Conservation (phyloP, 2,329 filamentous ascomycete genomes). For the Pseudocercospora fuligena region DNA sequence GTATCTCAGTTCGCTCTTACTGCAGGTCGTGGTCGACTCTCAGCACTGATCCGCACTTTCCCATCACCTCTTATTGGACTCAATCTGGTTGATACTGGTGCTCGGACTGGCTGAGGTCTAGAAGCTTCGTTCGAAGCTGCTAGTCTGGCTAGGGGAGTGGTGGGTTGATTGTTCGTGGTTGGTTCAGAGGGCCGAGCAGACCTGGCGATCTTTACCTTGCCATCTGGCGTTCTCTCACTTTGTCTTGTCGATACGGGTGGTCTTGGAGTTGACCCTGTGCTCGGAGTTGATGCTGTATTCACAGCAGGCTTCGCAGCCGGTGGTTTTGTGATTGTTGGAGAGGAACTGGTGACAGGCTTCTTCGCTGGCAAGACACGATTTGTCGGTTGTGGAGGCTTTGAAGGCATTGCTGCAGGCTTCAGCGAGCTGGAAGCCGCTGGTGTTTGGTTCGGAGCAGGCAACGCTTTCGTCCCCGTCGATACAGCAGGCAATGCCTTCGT, state of each 20-base stretch:
- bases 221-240: slow-evolving; percentile 23
- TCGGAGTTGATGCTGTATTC: not conserved
- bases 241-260: slow-evolving; percentile 22
- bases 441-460: not conserved
- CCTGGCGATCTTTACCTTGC: slow-evolving; percentile 26
- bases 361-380: slow-evolving; percentile 16
- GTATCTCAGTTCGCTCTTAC: slow-evolving; percentile 17
- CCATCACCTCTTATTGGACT: slow-evolving; percentile 22
- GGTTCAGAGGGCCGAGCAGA: slow-evolving; percentile 19
- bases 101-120: slow-evolving; percentile 17
- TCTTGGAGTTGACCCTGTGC: slow-evolving; percentile 4
- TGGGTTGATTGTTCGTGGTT: not conserved
- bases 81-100: slow-evolving; percentile 17
- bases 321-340: slow-evolving; percentile 7
- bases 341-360: slow-evolving; percentile 11
- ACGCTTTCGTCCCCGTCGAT: not conserved
- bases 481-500: slow-evolving; percentile 23
- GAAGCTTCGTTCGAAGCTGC: slow-evolving; percentile 16
- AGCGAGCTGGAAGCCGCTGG: not conserved
- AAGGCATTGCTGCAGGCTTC: slow-evolving; percentile 13
- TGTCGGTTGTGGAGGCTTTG: slow-evolving; percentile 14
- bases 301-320: not conserved
- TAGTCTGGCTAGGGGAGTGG: slow-evolving; percentile 12
- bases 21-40: slow-evolving; percentile 26
- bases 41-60: slow-evolving; percentile 30